Evolutionary conservation across 805 yeast genomes (phyloP), one percentile per base, ranked within the genome.

Genomic region (Yarrowia sp.): DNA sequence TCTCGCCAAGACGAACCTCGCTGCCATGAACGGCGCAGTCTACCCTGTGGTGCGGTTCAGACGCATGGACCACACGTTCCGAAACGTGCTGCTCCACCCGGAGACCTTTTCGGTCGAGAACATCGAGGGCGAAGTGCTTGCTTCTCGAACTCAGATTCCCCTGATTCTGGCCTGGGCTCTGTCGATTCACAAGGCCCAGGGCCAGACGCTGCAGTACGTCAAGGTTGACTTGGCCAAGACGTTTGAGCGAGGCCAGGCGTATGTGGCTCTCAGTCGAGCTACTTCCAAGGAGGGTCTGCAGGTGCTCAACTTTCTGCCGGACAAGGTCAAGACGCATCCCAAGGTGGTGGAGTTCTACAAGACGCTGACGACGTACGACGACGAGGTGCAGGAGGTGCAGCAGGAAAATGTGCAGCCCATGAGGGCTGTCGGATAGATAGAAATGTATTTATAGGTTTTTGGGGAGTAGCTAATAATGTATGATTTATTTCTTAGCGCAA

Each of bases 131-230:
- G 78, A 78, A 8, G 82, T 86, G 0, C 66, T 90, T 13, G 96
- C 89, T 0, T 78, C 87, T 1, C 78, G 97, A 68, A 77, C 79
- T 0, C 99, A 94, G 70, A 67, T 94, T 1, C 99, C 99, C 0
- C 75, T 94, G 60, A 85, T 93, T 68, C 76, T 92, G n/a, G 96
- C 99, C 0, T 94, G 98, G 97, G 91, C 99, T 0, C 74, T 94
- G 44, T 91, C 97, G 0, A 92, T 94, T 46, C 99, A 94, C 71
- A 93, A 94, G 74, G 85, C 97, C 0, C 99, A 93, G 72, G 99
- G 99, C 0, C 92, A 93, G 73, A 88, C 98, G 0, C 73, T 91
- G 44, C 84, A 86, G 4, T 79, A 82, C 62, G 91, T 89, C 4
- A 81, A 81, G 65, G 96, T 93, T 6, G 96, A 94, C 71, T 78